phyloP scores from a whole-genome alignment of 176 grass and related monocot genomes.

The Oryza glumipatula region DNA sequence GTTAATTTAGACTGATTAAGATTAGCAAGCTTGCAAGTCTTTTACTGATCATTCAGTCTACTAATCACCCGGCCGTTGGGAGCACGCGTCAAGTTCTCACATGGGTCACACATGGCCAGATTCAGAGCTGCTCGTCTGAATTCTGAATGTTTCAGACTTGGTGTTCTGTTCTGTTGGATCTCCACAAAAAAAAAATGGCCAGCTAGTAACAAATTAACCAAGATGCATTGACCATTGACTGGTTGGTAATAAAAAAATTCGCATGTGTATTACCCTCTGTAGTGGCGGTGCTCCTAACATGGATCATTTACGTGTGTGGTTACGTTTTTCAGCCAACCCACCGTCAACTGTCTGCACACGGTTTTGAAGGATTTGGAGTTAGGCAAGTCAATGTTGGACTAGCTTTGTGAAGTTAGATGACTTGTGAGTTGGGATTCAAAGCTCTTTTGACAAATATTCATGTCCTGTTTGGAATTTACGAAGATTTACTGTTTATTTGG shows the following conservation, averaged over 20 bases:
- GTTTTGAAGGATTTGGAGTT: not conserved
- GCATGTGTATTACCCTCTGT: not conserved
- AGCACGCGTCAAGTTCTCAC: not conserved
- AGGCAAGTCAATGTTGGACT: not conserved
- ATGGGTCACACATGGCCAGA: not conserved
- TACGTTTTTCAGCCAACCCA: not conserved
- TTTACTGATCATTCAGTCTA: not conserved
- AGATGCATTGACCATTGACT: not conserved
- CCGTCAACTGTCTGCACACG: not conserved
- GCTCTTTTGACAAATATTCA: not conserved
- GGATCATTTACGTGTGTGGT: not conserved
- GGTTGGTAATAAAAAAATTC: not conserved
- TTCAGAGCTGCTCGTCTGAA: not conserved
- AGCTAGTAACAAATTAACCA: not conserved
- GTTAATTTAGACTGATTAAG: not conserved
- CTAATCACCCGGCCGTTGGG: not conserved
- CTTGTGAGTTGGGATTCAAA: not conserved
- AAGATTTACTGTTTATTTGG: not conserved
- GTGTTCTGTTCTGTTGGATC: not conserved
- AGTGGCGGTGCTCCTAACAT: not conserved
- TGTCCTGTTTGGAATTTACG: not conserved
- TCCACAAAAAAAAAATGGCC: not conserved
- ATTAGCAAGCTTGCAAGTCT: not conserved
- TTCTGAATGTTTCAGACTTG: conserved; percentile 1
- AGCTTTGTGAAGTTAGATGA: not conserved